Evolutionary conservation across 495 filamentous ascomycete genomes (phyloP).

Genomic region (Friedmanniomyces endolithicus): DNA sequence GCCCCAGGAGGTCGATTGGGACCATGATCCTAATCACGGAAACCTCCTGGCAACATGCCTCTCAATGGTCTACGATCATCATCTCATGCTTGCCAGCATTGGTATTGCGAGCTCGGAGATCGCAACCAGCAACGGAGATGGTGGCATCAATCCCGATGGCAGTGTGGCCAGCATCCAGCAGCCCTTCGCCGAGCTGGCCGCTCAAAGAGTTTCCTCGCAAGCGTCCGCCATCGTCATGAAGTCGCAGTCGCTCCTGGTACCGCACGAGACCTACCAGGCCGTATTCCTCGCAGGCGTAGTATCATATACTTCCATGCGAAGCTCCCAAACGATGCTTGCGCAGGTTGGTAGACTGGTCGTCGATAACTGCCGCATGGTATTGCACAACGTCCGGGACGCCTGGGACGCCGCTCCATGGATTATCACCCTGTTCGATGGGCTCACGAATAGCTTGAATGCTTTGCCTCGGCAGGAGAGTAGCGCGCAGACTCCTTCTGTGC

Average conservation of each 20-base stretch:
- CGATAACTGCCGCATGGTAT: not conserved
- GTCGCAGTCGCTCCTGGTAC: not conserved
- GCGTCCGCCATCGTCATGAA: not conserved
- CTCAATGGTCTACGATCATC: constrained; percentile 3
- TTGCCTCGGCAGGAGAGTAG: not conserved
- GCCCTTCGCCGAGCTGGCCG: constrained; percentile 9
- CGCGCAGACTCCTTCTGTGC: not conserved
- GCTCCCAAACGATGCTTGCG: not conserved
- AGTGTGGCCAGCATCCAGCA: not conserved
- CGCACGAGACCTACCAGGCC: not conserved
- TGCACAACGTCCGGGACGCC: not conserved
- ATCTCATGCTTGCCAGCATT: constrained; percentile 3
- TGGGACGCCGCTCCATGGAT: not conserved
- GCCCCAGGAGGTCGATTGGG: not conserved
- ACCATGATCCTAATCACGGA: not conserved
- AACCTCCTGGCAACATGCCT: constrained; percentile 4
- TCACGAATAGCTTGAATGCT: not conserved
- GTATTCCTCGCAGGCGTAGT: not conserved
- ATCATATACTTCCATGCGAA: not conserved
- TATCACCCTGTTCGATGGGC: not conserved
- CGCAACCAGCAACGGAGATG: not conserved
- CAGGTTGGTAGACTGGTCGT: not conserved
- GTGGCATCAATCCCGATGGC: not conserved
- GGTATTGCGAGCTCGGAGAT: not conserved
- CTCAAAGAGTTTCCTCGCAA: not conserved